Base-by-base conservation (phyloP, 108 stramenopile species). In the Cyclotella atomus region DNA sequence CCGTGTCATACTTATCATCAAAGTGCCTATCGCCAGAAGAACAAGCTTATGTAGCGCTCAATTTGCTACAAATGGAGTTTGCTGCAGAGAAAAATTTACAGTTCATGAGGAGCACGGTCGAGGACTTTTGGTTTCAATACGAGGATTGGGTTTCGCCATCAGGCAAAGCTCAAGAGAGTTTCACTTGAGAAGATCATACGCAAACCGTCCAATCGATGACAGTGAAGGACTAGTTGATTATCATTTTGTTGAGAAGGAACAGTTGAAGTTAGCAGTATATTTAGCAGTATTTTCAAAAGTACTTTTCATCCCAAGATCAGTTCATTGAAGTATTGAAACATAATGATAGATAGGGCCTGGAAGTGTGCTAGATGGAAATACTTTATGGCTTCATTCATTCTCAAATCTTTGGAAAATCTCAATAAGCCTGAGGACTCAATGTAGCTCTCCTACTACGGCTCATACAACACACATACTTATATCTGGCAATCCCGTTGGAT, bases 301-400 rank as follows among this genome's bases (percentile, higher is more conserved):
- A 8, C 38, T 83, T 5, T 83, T 83, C 50, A 38, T 83, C 19
- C 82, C 82, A 6, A 46, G 75, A 23, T 44, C 59, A 20, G 75
- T 47, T 83, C 29, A 70, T 77, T 50, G 41, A 33, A 10, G 49
- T 41, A 2, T 77, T 83, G 43, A 67, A 60, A 20, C 75, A 54
- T 7, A 79, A 83, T 52, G 50, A 63, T 41, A 34, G 47, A 4
- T n/a, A n/a, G n/a, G n/a, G 82, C 77, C 20, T 83, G 82, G 82
- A 83, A 83, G 54, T 83, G 77, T 65, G 82, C 77, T n/a, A 38
- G 82, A 43, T 83, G 82, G 82, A 74, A 41, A 34, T 74, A 79
- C 59, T 71, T 79, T 23, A 14, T 27, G 19, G 76, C 80, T 14
- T 25, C 71, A 17, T 72, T 72, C 32, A 32, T 79, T 47, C 49